Evolutionary conservation across 2,329 filamentous ascomycete genomes (phyloP).

Genomic region (Grosmannia serpens): DNA sequence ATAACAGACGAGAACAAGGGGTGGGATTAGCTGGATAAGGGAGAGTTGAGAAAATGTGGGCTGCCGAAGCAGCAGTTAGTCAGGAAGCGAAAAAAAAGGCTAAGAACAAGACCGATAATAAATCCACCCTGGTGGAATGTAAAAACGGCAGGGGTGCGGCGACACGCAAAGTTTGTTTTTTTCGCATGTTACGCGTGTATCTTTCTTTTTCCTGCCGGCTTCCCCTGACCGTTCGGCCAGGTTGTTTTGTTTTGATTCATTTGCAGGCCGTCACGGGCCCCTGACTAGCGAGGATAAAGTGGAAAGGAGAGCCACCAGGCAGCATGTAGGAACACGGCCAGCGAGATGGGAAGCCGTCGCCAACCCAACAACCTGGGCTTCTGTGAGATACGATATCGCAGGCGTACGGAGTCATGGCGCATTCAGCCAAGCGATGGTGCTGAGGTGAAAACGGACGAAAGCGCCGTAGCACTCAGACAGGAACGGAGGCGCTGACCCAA

Average conservation of each 20-base stretch:
- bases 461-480: background rate
- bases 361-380: background rate
- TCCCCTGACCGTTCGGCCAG: background rate
- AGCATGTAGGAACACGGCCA: background rate
- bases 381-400: no score
- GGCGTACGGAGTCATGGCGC: background rate
- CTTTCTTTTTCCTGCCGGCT: background rate
- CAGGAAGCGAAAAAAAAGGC: background rate
- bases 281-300: background rate
- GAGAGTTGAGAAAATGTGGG: background rate
- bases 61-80: background rate
- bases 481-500: background rate
- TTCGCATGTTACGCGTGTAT: background rate
- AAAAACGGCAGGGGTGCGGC: background rate
- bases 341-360: background rate
- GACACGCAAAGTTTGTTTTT: background rate
- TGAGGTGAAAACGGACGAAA: background rate
- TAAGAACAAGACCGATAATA: background rate
- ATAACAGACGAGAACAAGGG: constrained; percentile 1
- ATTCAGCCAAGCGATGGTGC: background rate
- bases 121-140: background rate
- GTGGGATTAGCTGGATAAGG: background rate
- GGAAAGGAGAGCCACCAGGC: background rate
- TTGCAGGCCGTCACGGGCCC: background rate
- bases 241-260: background rate